Conservation (phyloP, 306 rosid species). For the Prunus armeniaca region DNA sequence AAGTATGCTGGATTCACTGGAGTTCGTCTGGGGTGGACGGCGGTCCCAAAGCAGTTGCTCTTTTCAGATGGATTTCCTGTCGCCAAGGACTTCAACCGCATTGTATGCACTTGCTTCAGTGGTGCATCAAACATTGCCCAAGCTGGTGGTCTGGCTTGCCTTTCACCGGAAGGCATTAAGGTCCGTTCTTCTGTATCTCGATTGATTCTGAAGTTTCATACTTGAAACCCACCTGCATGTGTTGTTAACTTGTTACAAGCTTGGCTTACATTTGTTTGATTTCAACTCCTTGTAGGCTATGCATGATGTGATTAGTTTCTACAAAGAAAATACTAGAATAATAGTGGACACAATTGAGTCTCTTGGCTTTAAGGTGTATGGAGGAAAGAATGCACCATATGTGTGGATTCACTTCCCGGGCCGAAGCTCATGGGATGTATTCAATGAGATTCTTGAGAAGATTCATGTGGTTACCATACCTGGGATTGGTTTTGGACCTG, state of each 20-base stretch:
- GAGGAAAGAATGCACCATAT: conserved; percentile 88
- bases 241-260: background rate
- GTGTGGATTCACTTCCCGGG: conserved; percentile 96
- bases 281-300: conserved; percentile 59
- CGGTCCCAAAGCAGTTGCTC: conserved; percentile 74
- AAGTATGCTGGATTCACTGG: conserved; percentile 98
- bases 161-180: conserved; percentile 84
- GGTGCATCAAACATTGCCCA: conserved; percentile 93
- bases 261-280: background rate
- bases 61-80: conserved; percentile 90
- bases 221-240: background rate
- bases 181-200: conserved; percentile 37
- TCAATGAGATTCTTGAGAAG: conserved; percentile 86
- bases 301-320: conserved; percentile 73
- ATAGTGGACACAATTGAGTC: conserved; percentile 82
- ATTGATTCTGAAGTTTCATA: background rate
- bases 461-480: conserved; percentile 93
- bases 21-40: conserved; percentile 97
- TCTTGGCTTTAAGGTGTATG: conserved; percentile 91
- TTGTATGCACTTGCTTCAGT: conserved; percentile 85
- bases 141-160: conserved; percentile 93
- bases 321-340: conserved; percentile 80
- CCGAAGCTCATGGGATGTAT: conserved; percentile 90
- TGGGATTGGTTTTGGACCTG: conserved; percentile 97
- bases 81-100: conserved; percentile 86